Base-by-base conservation (phyloP, 1,284 basidiomycete genomes). In the Apiotrichum mycotoxinovorans region DNA sequence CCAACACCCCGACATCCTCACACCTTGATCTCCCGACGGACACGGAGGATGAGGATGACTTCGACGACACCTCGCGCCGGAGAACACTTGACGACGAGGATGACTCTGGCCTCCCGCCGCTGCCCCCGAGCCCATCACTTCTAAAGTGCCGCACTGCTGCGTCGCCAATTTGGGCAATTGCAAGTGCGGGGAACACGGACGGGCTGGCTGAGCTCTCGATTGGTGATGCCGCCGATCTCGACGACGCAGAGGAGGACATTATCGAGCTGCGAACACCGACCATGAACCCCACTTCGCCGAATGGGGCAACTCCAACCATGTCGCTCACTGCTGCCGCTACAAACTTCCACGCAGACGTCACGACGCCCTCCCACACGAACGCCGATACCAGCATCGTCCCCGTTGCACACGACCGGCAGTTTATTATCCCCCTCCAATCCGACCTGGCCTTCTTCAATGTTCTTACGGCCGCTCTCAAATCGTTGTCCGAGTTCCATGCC, bases 391-490 rank as follows among this genome's bases (percentile, higher is more conserved):
- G 30, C 30, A 30, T 30, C 7, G 30, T 30, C 30, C 30, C 30
- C 30, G 30, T 12, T 12, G n/a, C 22, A 8, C 48, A 27, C 20
- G 66, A 67, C 44, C 60, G 70, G 26, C 87, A 91, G 68, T 75
- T 92, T 20, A 81, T 92, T 57, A 88, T 96, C 45, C 88, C 90
- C 2, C 83, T 97, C 12, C 81, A 82, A 20, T 86, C 90, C 34
- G 91, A 96, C 69, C 82, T 84, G 33, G 84, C 83, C 1, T 97
- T 98, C 78, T 89, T 94, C 73, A 82, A 85, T 41, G 82, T 90
- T 10, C 83, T 95, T 42, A 85, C 83, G 0, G 82, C 83, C 0
- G 86, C 89, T 4, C 80, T 96, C 23, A 81, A 84, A 46, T 81
- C 85, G 0, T 82, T 95, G 27, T 84, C 87, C 15, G 76, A 78